Conservation (phyloP, 2,329 filamentous ascomycete genomes). For the Gliomastix tumulicola region DNA sequence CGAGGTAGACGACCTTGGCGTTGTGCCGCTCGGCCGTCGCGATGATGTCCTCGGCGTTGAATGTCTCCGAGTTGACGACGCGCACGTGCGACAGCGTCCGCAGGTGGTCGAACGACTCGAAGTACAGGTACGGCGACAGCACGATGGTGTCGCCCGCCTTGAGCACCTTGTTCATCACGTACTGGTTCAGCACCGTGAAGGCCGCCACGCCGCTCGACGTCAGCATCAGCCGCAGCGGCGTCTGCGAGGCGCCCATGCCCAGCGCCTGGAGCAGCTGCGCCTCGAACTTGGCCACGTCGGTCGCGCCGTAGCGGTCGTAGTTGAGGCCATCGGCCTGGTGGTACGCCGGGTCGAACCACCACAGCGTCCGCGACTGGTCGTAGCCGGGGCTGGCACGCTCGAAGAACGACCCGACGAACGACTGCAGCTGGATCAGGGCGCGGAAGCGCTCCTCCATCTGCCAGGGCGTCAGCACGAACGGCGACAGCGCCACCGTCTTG, state of each 20-base stretch:
- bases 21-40: constrained; percentile 4
- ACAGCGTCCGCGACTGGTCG: constrained; percentile 3
- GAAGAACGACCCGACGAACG: constrained; percentile 2
- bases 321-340: constrained; percentile 4
- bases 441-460: constrained; percentile 6
- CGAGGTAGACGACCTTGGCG: constrained; percentile 4
- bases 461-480: constrained; percentile 2
- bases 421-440: constrained; percentile 3
- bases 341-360: constrained; percentile 5
- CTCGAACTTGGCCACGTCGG: constrained; percentile 1
- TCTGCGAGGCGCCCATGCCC: constrained; percentile 2
- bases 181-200: constrained; percentile 4
- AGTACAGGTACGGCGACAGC: constrained; percentile 5
- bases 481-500: neutral
- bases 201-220: constrained; percentile 5
- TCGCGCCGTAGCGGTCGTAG: constrained; percentile 5
- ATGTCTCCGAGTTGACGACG: constrained; percentile 4
- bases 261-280: constrained; percentile 1
- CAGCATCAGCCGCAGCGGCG: constrained; percentile 2
- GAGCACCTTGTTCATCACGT: constrained; percentile 3
- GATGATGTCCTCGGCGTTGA: constrained; percentile 4
- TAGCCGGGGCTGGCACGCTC: constrained; percentile 4
- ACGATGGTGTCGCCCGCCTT: constrained; percentile 4
- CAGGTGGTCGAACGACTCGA: constrained; percentile 4
- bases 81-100: constrained; percentile 1